A percentile compares a stretch with the other conserved stretches of the same genome.
These are phyloP conservation scores for Entelexis sorbosivorans DNA, from an alignment of 1,139 yeast species.

Conservation along the genomic window DNA sequence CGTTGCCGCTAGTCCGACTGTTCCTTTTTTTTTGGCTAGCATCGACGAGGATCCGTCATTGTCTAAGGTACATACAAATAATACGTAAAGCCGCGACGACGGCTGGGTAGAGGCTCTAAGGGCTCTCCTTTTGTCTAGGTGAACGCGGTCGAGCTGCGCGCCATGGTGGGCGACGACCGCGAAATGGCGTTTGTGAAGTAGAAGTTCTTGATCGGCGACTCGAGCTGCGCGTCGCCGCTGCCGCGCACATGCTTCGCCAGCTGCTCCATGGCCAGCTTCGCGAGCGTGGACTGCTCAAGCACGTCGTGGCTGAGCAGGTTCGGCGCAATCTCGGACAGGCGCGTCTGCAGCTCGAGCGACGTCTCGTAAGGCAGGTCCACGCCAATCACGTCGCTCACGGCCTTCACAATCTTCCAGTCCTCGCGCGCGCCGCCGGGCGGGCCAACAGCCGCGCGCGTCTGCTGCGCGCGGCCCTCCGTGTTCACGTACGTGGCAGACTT, in stretches of 20 bases:
- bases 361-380: conserved; percentile 71
- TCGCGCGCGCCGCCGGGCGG: conserved; percentile 91
- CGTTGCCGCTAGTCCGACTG: too few relatives aligned
- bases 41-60: neutral
- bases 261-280: conserved; percentile 46
- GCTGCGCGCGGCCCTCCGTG: conserved; percentile 83
- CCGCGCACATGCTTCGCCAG: conserved; percentile 31
- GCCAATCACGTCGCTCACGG: conserved; percentile 67
- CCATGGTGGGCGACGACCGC: conserved; percentile 84
- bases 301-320: conserved; percentile 67
- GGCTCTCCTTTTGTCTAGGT: conserved; percentile 8
- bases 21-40: too few relatives aligned
- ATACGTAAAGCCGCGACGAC: neutral
- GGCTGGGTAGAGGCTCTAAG: neutral
- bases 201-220: conserved; percentile 64
- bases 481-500: conserved; percentile 80
- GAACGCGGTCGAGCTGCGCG: conserved; percentile 47
- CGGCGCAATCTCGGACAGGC: conserved; percentile 73
- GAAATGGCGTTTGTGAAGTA: conserved; percentile 84
- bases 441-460: conserved; percentile 76
- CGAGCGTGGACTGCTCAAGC: conserved; percentile 58
- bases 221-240: conserved; percentile 36
- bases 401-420: conserved; percentile 84
- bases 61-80: conserved; percentile 2
- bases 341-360: conserved; percentile 52